phyloP scores from a whole-genome alignment of 148 eudicot species.

The Tetragonia tetragonoides region DNA sequence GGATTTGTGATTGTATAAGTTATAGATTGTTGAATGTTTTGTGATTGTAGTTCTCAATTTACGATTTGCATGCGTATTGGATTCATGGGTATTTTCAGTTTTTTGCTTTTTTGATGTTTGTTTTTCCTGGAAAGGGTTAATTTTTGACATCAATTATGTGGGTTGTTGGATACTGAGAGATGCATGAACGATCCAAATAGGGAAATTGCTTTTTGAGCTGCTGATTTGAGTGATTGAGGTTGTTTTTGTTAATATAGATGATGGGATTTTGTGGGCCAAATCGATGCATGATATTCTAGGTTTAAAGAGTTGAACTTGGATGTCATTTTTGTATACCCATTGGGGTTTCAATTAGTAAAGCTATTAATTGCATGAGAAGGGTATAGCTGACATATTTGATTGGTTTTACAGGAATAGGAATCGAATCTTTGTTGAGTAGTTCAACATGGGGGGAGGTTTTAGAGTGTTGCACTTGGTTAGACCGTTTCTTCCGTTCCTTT shows the following conservation, averaged over 20 bases:
- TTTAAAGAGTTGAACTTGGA: too few species aligned
- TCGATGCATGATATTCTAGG: background rate
- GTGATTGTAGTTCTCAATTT: background rate
- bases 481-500: conserved; percentile 73
- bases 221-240: background rate
- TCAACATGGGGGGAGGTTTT: conserved; percentile 80
- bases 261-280: background rate
- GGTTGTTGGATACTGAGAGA: background rate
- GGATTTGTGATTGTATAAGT: background rate
- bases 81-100: background rate
- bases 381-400: background rate
- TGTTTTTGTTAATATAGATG: background rate
- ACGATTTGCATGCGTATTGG: background rate
- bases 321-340: background rate
- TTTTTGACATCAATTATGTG: background rate
- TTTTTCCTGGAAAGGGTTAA: background rate
- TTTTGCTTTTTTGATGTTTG: background rate
- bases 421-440: conserved; percentile 19
- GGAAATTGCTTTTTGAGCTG: background rate
- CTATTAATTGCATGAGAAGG: background rate
- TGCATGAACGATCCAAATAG: background rate
- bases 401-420: conserved; percentile 24
- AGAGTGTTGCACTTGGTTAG: conserved; percentile 77
- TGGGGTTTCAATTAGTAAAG: background rate
- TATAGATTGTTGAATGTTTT: too few species aligned